Base-by-base conservation (phyloP, 805 yeast species). In the Candida chilensis region DNA sequence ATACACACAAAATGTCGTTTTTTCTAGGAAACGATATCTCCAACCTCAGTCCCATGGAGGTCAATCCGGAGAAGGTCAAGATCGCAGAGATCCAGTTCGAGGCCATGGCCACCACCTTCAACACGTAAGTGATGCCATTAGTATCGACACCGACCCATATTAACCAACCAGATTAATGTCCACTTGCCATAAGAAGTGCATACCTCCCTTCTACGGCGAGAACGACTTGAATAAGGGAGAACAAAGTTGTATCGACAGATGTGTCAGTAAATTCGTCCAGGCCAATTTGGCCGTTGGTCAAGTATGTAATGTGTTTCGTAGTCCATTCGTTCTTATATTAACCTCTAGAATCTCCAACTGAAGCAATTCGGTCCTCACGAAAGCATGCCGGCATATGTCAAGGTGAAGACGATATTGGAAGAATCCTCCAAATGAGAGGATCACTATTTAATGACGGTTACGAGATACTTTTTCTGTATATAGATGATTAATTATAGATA, bases 221-320 rank as follows among this genome's bases (percentile, higher is more conserved):
- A 67, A 72, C 7, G 96, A 90, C 16, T 60, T 88, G 32, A 76
- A 74, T 39, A 86, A 87, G 45, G 96, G 95, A 21, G 96, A 88
- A 49, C 55, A 65, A 35, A 67, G 73, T 27, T 90, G 96, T 50
- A 58, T 84, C 8, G 95, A 87, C 51, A 63, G 96, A 36, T 88
- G 97, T 57, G 90, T 83, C 27, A 56, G 75, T 38, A 88, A 88
- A 52, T 87, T 78, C 53, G 83, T 86, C 61, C 67, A 67, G 42
- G 78, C 87, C 27, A 87, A 79, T 49, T 52, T 71, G 27, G 48
- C 67, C 31, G 59, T 84, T 18, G 92, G 90, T 1, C n/a, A n/a
- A n/a, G n/a, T n/a, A n/a, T n/a, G n/a, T n/a, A n/a, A n/a, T n/a
- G n/a, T n/a, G n/a, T n/a, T n/a, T n/a, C n/a, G n/a, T n/a, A n/a